These are phyloP conservation scores for Nephelium lappaceum DNA, from an alignment of 345 rosid genomes.

Conservation along the genomic window DNA sequence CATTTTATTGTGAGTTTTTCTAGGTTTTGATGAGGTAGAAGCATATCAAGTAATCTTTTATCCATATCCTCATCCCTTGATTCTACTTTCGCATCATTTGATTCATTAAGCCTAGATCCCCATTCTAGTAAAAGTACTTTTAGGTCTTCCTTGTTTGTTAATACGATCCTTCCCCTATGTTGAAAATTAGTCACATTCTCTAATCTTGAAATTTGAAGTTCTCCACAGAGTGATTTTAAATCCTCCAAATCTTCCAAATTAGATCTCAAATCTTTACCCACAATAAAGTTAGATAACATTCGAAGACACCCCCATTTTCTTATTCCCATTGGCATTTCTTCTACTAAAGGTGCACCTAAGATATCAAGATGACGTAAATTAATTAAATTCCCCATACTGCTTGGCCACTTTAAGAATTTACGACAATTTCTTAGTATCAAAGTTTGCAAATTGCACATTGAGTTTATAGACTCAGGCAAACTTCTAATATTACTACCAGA, in stretches of 20 bases:
- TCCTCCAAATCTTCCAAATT: not conserved
- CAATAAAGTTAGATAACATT: not conserved
- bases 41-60: not conserved
- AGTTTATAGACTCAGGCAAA: conserved; percentile 13
- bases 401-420: not conserved
- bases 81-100: not conserved
- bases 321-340: not conserved
- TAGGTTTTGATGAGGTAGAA: not conserved
- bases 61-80: not conserved
- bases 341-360: not conserved
- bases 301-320: not conserved
- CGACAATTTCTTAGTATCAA: not conserved
- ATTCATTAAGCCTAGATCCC: not conserved
- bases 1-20: not conserved
- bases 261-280: not conserved
- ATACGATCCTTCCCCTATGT: not conserved
- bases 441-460: conserved; percentile 8
- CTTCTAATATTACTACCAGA: not conserved
- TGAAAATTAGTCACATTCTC: not conserved
- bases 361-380: conserved; percentile 20
- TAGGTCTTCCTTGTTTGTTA: not conserved
- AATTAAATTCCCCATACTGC: not conserved
- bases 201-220: not conserved
- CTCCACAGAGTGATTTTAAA: not conserved
- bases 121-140: not conserved